Evolutionary conservation across 192 early-diverging fungal genomes (phyloP).

Genomic region (Phlyctochytrium planicorne): DNA sequence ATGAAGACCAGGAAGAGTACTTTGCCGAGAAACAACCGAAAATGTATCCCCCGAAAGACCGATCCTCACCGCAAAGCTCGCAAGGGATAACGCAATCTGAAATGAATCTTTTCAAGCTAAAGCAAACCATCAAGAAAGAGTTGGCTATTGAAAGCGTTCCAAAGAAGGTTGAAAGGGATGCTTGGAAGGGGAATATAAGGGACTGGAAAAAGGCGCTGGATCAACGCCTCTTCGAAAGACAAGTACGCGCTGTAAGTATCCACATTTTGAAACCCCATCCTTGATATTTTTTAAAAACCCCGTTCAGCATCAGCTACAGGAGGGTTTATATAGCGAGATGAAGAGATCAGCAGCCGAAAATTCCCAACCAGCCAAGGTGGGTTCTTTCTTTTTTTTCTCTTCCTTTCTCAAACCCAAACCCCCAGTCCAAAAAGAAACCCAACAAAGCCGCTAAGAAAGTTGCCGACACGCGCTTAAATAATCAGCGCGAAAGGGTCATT

Average conservation of each 20-base stretch:
- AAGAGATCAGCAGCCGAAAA: no score
- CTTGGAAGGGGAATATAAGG: slow-evolving; percentile 6
- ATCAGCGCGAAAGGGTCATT: slow-evolving; percentile 21
- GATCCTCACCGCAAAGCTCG: neutral
- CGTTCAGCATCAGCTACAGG: slow-evolving; percentile 7
- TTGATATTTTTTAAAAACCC: slow-evolving; percentile 6
- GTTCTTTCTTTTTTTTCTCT: neutral
- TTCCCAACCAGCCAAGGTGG: neutral
- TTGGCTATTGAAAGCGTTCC: slow-evolving; percentile 5
- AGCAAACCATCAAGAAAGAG: neutral
- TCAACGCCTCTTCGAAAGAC: slow-evolving; percentile 1
- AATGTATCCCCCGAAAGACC: no score
- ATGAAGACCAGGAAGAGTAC: neutral
- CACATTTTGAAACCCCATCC: slow-evolving; percentile 1
- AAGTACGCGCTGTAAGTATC: slow-evolving; percentile 7
- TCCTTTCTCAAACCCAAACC: neutral
- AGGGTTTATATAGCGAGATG: no score
- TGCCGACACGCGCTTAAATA: neutral
- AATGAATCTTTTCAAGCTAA: slow-evolving; percentile 4
- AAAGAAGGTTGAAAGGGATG: neutral
- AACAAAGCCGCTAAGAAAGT: slow-evolving; percentile 13
- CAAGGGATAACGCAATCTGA: neutral
- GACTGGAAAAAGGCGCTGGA: slow-evolving; percentile 14
- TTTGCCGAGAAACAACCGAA: no score
- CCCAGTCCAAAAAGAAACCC: no score